Evolutionary conservation across 208 protist genomes (phyloP).

Genomic region (Leishmania tarentolae): DNA sequence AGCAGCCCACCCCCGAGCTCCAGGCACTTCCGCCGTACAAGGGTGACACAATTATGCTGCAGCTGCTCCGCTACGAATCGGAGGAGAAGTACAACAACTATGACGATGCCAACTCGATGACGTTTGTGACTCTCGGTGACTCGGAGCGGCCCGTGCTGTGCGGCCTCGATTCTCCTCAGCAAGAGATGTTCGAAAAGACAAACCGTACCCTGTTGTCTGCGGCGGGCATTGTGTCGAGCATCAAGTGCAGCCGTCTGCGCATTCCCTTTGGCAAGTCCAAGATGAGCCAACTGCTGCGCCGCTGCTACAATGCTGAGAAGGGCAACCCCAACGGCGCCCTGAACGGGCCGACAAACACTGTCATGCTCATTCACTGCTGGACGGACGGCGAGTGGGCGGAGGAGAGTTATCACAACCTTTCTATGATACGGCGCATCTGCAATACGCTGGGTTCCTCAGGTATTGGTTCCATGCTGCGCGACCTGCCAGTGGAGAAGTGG

Average conservation of each 20-base stretch:
- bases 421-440: conserved; percentile 80
- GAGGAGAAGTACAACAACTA: conserved; percentile 64
- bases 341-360: conserved; percentile 79
- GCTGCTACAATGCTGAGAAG: conserved; percentile 91
- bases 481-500: conserved; percentile 91
- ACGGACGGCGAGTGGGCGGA: conserved; percentile 81
- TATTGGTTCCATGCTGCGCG: conserved; percentile 85
- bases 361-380: conserved; percentile 88
- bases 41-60: conserved; percentile 81
- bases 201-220: conserved; percentile 79
- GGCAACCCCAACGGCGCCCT: conserved; percentile 61
- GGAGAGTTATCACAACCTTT: conserved; percentile 88
- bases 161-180: conserved; percentile 72
- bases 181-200: conserved; percentile 75
- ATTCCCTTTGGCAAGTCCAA: conserved; percentile 94
- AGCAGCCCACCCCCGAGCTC: conserved; percentile 77
- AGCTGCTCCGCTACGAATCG: conserved; percentile 82
- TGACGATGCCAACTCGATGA: conserved; percentile 85
- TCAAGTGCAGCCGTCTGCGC: conserved; percentile 89
- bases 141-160: conserved; percentile 87
- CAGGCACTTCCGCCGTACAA: conserved; percentile 88
- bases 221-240: conserved; percentile 85
- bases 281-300: conserved; percentile 87
- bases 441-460: conserved; percentile 80
- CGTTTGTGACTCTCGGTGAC: conserved; percentile 84